Base-by-base conservation (phyloP, 2,329 filamentous ascomycete species). In the Microthyrium microscopicum region DNA sequence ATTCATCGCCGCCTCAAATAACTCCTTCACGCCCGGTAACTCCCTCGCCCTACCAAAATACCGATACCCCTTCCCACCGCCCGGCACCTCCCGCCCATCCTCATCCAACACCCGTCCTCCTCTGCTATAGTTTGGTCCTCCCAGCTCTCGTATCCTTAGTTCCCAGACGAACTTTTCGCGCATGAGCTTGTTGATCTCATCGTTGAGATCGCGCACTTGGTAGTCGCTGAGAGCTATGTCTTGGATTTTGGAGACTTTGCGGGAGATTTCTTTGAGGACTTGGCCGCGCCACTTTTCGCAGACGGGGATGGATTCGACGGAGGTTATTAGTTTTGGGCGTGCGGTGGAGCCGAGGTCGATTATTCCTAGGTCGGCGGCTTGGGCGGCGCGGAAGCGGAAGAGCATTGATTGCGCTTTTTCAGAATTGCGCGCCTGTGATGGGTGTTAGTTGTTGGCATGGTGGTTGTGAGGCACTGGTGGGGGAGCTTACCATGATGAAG, bases 341-440 rank as follows among this genome's bases (percentile, higher is more conserved):
- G 85, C 81, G 6, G 83, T 78, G 40, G 85, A 81, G 38, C 83
- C 80, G 19, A 79, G 79, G 63, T 95, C 87, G 58, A 98, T 81
- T 56, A 95, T 94, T 51, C 87, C 87, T 30, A 94, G 70, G 60
- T 94, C 85, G 42, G 84, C 83, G 44, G 87, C 87, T 70, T 95
- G 89, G 47, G 87, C 81, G 51, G 92, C 89, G 56, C 89, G 83
- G 67, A 98, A 98, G 67, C 89, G 87, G 65, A 94, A 98, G 57
- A 98, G 87, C 87, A 98, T 98, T 30, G 85, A 94, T 66, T 98
- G 89, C 50, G 89, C 87, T 59, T 95, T 98, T 69, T 95, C 87
- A 29, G 82, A 87, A 58, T 95, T 94, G 52, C 87, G 87, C 51
- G 87, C 85, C 87, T 84, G 46, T 16, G 17, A n/a, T 29, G 25